phyloP scores from a whole-genome alignment of 257 asterid genomes.

The Eustoma russellianum region DNA sequence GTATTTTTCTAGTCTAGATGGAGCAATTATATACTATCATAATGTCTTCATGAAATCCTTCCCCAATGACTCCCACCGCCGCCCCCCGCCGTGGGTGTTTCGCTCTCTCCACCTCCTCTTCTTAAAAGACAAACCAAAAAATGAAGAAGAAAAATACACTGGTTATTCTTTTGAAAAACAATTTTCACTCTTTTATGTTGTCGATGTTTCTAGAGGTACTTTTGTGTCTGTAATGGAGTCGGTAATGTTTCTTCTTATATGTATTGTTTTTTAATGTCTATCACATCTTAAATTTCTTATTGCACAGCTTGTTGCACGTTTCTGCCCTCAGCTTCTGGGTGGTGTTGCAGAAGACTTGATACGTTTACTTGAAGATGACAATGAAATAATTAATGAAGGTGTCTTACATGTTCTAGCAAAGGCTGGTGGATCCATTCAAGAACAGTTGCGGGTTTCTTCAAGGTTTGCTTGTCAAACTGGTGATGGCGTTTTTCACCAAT shows the following conservation, averaged over 20 bases:
- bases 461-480: slow-evolving; percentile 36
- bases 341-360: slow-evolving; percentile 88
- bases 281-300: slow-evolving; percentile 12
- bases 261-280: not conserved
- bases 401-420: slow-evolving; percentile 91
- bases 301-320: slow-evolving; percentile 88
- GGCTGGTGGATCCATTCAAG: slow-evolving; percentile 97
- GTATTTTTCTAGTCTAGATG: no score
- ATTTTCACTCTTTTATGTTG: no score
- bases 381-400: slow-evolving; percentile 96
- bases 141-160: no score
- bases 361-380: slow-evolving; percentile 90
- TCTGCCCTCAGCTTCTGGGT: slow-evolving; percentile 71
- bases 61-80: no score
- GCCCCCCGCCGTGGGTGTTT: no score
- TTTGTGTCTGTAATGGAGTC: not conserved
- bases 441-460: slow-evolving; percentile 86
- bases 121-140: no score
- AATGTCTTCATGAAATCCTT: no score
- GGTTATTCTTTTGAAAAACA: no score
- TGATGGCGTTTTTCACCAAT: not conserved
- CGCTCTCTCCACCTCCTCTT: no score
- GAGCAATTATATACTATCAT: no score
- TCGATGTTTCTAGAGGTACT: not conserved
- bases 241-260: not conserved